These are phyloP conservation scores for Zymoseptoria tritici DNA, from an alignment of 2,329 filamentous ascomycete genomes.

Conservation along the genomic window DNA sequence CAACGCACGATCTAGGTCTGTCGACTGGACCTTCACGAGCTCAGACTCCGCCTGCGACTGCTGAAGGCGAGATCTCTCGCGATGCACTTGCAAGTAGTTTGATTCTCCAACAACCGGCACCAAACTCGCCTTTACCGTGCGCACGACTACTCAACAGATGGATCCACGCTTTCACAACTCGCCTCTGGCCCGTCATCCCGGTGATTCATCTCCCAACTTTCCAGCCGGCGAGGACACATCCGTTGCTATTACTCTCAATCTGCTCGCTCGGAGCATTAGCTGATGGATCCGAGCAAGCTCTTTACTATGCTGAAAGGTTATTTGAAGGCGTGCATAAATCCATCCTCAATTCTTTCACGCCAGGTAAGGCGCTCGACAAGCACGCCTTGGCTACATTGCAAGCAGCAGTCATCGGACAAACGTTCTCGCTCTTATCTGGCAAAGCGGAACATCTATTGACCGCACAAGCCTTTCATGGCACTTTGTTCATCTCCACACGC, in stretches of 20 bases:
- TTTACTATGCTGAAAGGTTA: conserved; percentile 2
- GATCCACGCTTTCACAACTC: conserved; percentile 5
- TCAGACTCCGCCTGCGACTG: not conserved
- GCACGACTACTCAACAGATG: conserved; percentile 5
- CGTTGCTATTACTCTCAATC: conserved; percentile 5
- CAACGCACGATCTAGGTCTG: not conserved
- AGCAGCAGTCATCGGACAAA: conserved; percentile 6
- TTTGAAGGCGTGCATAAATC: conserved; percentile 7
- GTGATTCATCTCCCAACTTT: conserved; percentile 6
- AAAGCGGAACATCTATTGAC: not conserved
- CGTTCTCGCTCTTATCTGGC: conserved; percentile 4
- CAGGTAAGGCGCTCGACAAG: not conserved
- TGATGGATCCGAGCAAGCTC: conserved; percentile 1
- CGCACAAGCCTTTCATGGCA: conserved; percentile 4
- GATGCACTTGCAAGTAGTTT: conserved; percentile 2
- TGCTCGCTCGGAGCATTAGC: conserved; percentile 7
- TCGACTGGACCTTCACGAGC: not conserved
- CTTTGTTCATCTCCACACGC: not conserved
- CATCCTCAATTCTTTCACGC: not conserved
- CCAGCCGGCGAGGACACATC: conserved; percentile 4
- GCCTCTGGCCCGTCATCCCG: conserved; percentile 5
- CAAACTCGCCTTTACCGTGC: conserved; percentile 1
- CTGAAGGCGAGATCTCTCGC: conserved; percentile 2
- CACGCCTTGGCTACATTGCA: conserved; percentile 1
- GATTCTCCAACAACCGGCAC: conserved; percentile 3